Percentiles rank a stretch among this genome's conserved stretches.
phyloP scores from a whole-genome alignment of 2,329 filamentous ascomycete genomes.

The Dactylonectria estremocensis region DNA sequence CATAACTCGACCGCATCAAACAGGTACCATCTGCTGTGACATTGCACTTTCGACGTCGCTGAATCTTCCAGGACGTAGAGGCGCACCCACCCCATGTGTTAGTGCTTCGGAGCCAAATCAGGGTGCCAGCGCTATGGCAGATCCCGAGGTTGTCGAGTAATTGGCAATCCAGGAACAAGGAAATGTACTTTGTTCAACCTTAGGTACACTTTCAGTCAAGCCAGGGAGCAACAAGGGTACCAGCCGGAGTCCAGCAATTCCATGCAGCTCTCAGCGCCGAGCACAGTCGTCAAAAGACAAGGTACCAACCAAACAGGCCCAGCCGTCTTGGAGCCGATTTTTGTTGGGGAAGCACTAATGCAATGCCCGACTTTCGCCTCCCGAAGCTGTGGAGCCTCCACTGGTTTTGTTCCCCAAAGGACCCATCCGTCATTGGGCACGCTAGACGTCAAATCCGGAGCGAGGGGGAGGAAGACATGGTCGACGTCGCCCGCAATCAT shows the following conservation, averaged over 20 bases:
- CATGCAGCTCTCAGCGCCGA: not conserved
- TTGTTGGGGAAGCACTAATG: conserved; percentile 52
- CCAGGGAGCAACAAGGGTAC: not conserved
- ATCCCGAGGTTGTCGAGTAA: not conserved
- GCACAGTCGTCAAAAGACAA: not conserved
- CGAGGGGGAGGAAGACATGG: not conserved
- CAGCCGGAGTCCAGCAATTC: not conserved
- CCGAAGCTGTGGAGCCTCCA: conserved; percentile 22
- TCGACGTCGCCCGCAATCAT: conserved; percentile 4
- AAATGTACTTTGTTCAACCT: not conserved
- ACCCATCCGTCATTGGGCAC: not conserved
- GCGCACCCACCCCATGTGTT: conserved; percentile 1
- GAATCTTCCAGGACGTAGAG: not conserved
- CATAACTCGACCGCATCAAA: not conserved
- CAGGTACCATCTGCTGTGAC: not conserved
- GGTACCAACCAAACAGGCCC: conserved; percentile 1
- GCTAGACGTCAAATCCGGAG: not conserved
- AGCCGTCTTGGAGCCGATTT: conserved; percentile 37
- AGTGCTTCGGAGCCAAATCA: not conserved
- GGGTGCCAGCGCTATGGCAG: not conserved
- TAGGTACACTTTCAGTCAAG: not conserved
- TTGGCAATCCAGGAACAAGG: not conserved
- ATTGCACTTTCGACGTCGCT: not conserved
- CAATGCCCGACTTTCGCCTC: conserved; percentile 41
- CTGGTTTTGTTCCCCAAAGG: conserved; percentile 5